Percentiles rank a stretch among this genome's conserved stretches.
Evolutionary conservation across 768 basidiomycete species (phyloP).

Genomic region (Ramaria rubella): DNA sequence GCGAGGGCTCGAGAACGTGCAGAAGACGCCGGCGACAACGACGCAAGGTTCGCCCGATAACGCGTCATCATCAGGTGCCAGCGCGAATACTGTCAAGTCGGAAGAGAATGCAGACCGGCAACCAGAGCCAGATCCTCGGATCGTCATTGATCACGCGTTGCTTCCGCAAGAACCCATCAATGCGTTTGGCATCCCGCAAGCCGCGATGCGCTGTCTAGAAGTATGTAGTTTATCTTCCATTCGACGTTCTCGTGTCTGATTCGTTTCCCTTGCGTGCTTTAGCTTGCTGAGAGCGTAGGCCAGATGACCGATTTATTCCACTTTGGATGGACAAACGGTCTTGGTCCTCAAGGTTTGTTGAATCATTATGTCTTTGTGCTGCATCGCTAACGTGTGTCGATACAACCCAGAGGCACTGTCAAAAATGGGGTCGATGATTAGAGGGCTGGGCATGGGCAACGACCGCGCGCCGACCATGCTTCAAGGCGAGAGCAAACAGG

Average conservation of each 20-base stretch:
- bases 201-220: constrained; percentile 85
- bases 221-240: constrained; percentile 30
- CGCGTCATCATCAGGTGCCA: constrained; percentile 1
- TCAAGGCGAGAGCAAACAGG: neutral
- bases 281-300: constrained; percentile 77
- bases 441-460: neutral
- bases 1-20: constrained; percentile 27
- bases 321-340: constrained; percentile 44
- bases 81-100: neutral
- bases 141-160: constrained; percentile 50
- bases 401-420: neutral
- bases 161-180: constrained; percentile 82
- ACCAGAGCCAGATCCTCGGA: neutral
- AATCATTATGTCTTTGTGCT: constrained; percentile 7
- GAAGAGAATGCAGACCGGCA: constrained; percentile 2
- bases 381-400: neutral
- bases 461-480: neutral
- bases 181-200: constrained; percentile 83
- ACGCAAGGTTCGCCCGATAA: constrained; percentile 10
- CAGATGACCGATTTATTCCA: constrained; percentile 74
- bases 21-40: constrained; percentile 42
- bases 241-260: neutral
- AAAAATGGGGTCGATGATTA: constrained; percentile 1
- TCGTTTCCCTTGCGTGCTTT: constrained; percentile 11
- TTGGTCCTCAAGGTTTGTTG: constrained; percentile 63